phyloP scores from a whole-genome alignment of 768 basidiomycete species.

The Kwoniella shandongensis region DNA sequence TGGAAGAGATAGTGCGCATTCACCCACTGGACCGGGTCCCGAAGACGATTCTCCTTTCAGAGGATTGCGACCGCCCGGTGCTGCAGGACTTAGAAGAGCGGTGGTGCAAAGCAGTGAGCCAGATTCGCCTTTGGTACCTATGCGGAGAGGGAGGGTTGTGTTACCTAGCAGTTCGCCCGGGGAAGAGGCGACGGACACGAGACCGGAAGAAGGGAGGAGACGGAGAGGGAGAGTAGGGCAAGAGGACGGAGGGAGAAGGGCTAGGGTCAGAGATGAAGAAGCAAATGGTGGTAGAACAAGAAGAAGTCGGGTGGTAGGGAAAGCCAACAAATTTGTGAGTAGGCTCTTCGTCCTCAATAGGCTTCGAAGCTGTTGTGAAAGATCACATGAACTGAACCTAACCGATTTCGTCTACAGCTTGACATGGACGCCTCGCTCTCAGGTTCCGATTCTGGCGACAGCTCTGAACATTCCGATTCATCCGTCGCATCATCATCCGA shows the following conservation, averaged over 20 bases:
- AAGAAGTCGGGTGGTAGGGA: conserved; percentile 2
- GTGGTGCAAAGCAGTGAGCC: conserved; percentile 6
- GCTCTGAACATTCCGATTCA: conserved; percentile 27
- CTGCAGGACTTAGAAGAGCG: background rate
- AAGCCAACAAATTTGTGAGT: conserved; percentile 15
- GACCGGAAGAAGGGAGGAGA: background rate
- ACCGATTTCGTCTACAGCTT: conserved; percentile 17
- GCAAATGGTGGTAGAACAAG: background rate
- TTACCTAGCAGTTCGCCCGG: conserved; percentile 12
- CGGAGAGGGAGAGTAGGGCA: background rate
- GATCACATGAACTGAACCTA: background rate
- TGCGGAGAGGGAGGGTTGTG: conserved; percentile 9
- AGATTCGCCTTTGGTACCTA: conserved; percentile 16
- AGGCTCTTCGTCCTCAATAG: too few species aligned
- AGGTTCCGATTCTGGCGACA: conserved; percentile 35
- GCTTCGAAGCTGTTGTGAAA: background rate
- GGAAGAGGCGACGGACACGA: background rate
- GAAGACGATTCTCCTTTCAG: conserved; percentile 1
- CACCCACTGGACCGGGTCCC: background rate
- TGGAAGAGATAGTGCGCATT: background rate
- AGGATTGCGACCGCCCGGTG: background rate
- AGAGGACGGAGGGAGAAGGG: background rate
- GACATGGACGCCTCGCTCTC: conserved; percentile 45
- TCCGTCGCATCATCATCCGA: conserved; percentile 40
- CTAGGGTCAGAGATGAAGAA: background rate